Percentiles rank a stretch among this genome's conserved stretches.
Evolutionary conservation across 2,329 filamentous ascomycete genomes (phyloP).

Genomic region (Ophiostoma sp.): DNA sequence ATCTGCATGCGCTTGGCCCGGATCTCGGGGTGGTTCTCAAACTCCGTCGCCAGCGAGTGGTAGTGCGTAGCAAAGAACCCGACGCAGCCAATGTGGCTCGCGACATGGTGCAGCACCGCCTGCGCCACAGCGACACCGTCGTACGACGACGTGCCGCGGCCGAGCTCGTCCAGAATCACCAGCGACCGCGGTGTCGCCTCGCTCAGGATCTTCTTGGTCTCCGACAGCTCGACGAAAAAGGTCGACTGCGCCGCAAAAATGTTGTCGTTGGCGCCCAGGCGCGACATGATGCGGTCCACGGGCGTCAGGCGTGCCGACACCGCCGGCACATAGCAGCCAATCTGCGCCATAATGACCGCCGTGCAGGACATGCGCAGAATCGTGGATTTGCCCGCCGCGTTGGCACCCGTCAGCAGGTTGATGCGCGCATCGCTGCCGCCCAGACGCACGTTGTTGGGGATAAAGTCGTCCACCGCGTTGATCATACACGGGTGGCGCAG

Average conservation of each 20-base stretch:
- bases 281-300: constrained; percentile 96
- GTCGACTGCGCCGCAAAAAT: constrained; percentile 97
- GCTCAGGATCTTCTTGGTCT: constrained; percentile 95
- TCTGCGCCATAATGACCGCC: constrained; percentile 94
- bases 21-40: constrained; percentile 83
- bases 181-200: constrained; percentile 91
- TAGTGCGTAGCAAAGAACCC: constrained; percentile 99
- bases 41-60: constrained; percentile 87
- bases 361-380: constrained; percentile 94
- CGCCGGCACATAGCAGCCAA: constrained; percentile 88
- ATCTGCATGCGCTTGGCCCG: constrained; percentile 87
- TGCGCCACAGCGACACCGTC: constrained; percentile 96
- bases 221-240: constrained; percentile 94
- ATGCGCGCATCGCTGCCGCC: constrained; percentile 79
- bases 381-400: constrained; percentile 95
- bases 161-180: constrained; percentile 94
- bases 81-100: constrained; percentile 84
- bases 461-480: constrained; percentile 85
- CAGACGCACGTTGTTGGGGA: constrained; percentile 86
- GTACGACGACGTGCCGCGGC: constrained; percentile 89
- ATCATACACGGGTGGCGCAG: constrained; percentile 93
- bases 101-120: constrained; percentile 92
- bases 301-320: constrained; percentile 78
- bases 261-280: constrained; percentile 95
- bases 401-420: constrained; percentile 87